A percentile compares a stretch with the other conserved stretches of the same genome.
These are phyloP conservation scores for Blepharisma japonicum DNA, from an alignment of 73 alveolate species.

Conservation along the genomic window DNA sequence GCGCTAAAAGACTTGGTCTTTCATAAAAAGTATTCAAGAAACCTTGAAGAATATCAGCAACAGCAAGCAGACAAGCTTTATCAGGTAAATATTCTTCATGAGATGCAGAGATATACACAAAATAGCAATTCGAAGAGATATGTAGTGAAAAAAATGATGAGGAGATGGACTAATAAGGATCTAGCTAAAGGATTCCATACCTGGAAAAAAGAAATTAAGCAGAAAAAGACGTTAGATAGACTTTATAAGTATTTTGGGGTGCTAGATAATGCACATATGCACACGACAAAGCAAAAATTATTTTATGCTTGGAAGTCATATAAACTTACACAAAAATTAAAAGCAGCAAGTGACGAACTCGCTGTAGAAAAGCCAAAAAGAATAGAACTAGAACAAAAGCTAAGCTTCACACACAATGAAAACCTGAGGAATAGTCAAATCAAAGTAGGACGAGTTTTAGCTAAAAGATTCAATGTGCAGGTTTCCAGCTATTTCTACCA, in stretches of 20 bases:
- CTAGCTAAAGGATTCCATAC: not conserved
- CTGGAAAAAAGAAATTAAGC: slow-evolving; percentile 14
- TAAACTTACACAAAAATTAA: not conserved
- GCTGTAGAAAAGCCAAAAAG: slow-evolving; percentile 5
- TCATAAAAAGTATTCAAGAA: not conserved
- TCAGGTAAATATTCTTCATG: not conserved
- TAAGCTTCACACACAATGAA: not conserved
- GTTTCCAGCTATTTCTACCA: not conserved
- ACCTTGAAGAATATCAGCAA: not conserved
- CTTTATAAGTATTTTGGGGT: not conserved
- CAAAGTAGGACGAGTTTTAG: slow-evolving; percentile 18
- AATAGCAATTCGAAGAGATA: not conserved
- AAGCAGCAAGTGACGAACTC: slow-evolving; percentile 11
- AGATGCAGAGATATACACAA: slow-evolving; percentile 18
- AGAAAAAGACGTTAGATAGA: not conserved
- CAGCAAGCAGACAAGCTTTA: slow-evolving; percentile 21
- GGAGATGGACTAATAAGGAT: slow-evolving; percentile 12
- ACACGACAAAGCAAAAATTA: not conserved
- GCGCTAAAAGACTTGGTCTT: slow-evolving; percentile 5
- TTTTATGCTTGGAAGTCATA: not conserved
- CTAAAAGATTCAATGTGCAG: slow-evolving; percentile 1
- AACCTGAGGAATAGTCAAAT: not conserved
- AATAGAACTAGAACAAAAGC: not conserved
- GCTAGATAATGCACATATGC: not conserved
- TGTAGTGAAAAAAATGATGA: not conserved